Evolutionary conservation across 495 filamentous ascomycete genomes (phyloP).

Genomic region (Corynascus novoguineensis): DNA sequence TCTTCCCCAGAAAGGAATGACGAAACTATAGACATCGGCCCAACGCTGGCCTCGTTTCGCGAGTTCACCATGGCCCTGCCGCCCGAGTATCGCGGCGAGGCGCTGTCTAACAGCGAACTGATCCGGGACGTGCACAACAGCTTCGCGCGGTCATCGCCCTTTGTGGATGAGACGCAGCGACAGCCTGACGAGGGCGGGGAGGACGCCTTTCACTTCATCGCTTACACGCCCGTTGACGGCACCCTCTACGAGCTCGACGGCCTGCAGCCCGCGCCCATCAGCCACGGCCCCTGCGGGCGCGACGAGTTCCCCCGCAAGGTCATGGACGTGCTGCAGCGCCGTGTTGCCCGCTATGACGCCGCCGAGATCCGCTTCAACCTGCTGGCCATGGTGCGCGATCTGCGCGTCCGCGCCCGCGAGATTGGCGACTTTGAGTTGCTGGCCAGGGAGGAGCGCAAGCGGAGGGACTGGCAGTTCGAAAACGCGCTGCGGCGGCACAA

Average conservation of each 20-base stretch:
- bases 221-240: conserved; percentile 77
- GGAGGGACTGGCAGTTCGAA: conserved; percentile 88
- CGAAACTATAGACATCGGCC: conserved; percentile 48
- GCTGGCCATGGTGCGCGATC: conserved; percentile 83
- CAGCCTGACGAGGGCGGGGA: conserved; percentile 53
- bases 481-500: conserved; percentile 90
- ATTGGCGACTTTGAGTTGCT: conserved; percentile 76
- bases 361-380: conserved; percentile 94
- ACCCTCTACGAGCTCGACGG: conserved; percentile 92
- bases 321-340: conserved; percentile 75
- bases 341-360: conserved; percentile 79
- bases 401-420: conserved; percentile 67
- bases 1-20: background rate
- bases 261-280: conserved; percentile 84
- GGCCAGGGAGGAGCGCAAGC: conserved; percentile 75
- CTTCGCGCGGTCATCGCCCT: conserved; percentile 82
- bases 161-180: conserved; percentile 79
- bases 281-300: conserved; percentile 66
- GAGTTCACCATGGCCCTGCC: conserved; percentile 89
- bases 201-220: conserved; percentile 97
- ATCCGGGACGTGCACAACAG: conserved; percentile 92
- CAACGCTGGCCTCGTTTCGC: conserved; percentile 67
- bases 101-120: conserved; percentile 62
- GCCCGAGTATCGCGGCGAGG: conserved; percentile 62
- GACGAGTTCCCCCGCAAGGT: conserved; percentile 74